phyloP scores from a whole-genome alignment of 1,284 basidiomycete genomes.

The Rhodotorula sp. region DNA sequence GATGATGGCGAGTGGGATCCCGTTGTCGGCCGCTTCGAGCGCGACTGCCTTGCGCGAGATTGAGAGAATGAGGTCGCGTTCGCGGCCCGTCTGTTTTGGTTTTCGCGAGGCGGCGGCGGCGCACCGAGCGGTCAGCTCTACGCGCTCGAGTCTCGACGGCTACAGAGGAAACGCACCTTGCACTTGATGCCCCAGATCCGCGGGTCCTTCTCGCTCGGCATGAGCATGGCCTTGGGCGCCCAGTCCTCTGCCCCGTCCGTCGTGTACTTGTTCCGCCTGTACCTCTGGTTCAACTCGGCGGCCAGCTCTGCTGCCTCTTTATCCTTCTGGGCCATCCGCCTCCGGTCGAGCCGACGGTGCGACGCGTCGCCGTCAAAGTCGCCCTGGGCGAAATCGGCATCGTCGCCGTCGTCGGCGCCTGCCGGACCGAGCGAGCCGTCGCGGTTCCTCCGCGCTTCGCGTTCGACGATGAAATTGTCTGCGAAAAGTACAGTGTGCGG shows the following conservation, averaged over 20 bases:
- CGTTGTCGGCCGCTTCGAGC: conserved; percentile 63
- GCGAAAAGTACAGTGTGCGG: conserved; percentile 1
- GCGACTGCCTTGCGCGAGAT: conserved; percentile 90
- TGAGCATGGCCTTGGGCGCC: conserved; percentile 89
- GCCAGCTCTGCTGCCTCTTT: conserved; percentile 85
- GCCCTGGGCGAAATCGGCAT: conserved; percentile 59
- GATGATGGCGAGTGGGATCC: conserved; percentile 75
- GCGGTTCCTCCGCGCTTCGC: conserved; percentile 26
- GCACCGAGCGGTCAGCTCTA: background rate
- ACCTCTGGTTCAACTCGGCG: conserved; percentile 76
- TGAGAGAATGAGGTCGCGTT: conserved; percentile 88
- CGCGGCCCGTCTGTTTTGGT: conserved; percentile 72
- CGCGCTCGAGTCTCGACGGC: no score
- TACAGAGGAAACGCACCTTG: conserved; percentile 60
- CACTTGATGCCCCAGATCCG: conserved; percentile 94
- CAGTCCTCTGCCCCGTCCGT: conserved; percentile 63
- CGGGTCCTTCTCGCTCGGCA: conserved; percentile 95
- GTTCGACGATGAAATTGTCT: conserved; percentile 68
- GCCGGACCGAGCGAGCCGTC: conserved; percentile 37
- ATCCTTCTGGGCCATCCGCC: conserved; percentile 74
- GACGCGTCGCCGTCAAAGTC: conserved; percentile 57
- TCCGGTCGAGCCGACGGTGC: conserved; percentile 75
- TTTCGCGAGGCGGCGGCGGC: background rate
- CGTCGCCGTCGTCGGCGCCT: conserved; percentile 63
- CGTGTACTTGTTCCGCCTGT: conserved; percentile 63